Evolutionary conservation across 176 grass and related monocot genomes (phyloP), one percentile per base, ranked within the genome.

Genomic region (Aechmea fasciata): DNA sequence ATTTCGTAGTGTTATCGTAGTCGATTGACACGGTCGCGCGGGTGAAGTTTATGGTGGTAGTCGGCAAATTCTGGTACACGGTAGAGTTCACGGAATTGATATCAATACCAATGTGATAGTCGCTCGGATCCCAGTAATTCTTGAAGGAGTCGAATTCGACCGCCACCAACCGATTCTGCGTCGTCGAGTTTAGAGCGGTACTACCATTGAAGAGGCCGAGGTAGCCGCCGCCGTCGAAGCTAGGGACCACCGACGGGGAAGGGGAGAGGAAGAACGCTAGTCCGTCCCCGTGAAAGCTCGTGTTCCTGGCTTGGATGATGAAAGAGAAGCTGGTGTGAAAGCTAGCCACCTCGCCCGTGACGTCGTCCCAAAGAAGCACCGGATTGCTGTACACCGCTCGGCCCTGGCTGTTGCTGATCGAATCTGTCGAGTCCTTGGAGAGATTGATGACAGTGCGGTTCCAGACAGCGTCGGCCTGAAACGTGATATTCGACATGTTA

Each of bases 221-320:
- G 75, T 57, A 66, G 52, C 84, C 84, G 2, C 78, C 71, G 65
- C 74, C 77, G 41, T 51, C 69, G 10, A 78, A 78, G 66, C 75
- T 73, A 71, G 84, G 79, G 15, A 81, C 3, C 19, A 63, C 19
- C 3, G 28, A 18, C 68, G 3, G 19, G 75, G 51, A 87, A 11
- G 79, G 65, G 26, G 79, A 74, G 47, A 87, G 79, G 79, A 87
- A 87, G 84, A 87, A 87, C 1, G 84, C 13, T 66, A 87, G 75
- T 12, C 79, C 84, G 48, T 87, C 79, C 2, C 75, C 84, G 14
- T 25, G n/a, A 12, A 0, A 2, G 3, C 3, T 14, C 28, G 33
- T 17, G 41, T 3, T 10, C 24, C 4, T 11, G 1, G 51, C 0
- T 15, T 65, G 13, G 0, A 86, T 82, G 24, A 14, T 19, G 71